A percentile compares a stretch with the other conserved stretches of the same genome.
These are phyloP conservation scores for Hanseniaspora taiwanica DNA, from an alignment of 805 yeast genomes.

Conservation along the genomic window DNA sequence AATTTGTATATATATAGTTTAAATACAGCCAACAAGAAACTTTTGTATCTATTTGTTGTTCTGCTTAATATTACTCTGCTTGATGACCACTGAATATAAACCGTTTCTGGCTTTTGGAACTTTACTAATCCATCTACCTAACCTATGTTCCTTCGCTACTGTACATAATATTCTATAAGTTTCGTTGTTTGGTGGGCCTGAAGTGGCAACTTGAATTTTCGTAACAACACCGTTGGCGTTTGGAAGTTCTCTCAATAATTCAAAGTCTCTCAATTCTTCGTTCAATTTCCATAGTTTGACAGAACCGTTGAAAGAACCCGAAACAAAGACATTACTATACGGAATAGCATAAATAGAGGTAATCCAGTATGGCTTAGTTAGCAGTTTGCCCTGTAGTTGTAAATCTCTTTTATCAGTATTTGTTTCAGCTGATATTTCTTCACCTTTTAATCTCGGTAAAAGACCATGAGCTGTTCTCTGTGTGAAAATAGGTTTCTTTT, in stretches of 20 bases:
- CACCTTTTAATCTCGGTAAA: constrained; percentile 34
- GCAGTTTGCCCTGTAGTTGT: constrained; percentile 43
- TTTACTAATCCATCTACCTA: constrained; percentile 73
- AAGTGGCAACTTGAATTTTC: constrained; percentile 40
- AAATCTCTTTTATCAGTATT: constrained; percentile 22
- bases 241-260: constrained; percentile 38
- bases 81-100: constrained; percentile 41
- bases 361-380: constrained; percentile 69
- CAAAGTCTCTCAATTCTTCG: constrained; percentile 50
- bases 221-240: constrained; percentile 62
- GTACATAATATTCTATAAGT: constrained; percentile 48
- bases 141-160: constrained; percentile 70
- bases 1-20: not conserved
- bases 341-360: constrained; percentile 75
- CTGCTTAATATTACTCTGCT: constrained; percentile 13
- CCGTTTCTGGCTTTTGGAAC: constrained; percentile 63
- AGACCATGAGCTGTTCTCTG: constrained; percentile 68
- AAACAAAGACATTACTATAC: constrained; percentile 66
- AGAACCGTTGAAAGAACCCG: constrained; percentile 81
- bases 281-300: constrained; percentile 68
- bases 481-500: constrained; percentile 73
- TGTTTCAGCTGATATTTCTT: constrained; percentile 42
- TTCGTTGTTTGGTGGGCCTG: constrained; percentile 39
- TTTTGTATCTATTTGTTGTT: not conserved
- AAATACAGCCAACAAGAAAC: not conserved